Evolutionary conservation across 1,139 yeast genomes (phyloP).

Genomic region (Arxiozyma bovina): DNA sequence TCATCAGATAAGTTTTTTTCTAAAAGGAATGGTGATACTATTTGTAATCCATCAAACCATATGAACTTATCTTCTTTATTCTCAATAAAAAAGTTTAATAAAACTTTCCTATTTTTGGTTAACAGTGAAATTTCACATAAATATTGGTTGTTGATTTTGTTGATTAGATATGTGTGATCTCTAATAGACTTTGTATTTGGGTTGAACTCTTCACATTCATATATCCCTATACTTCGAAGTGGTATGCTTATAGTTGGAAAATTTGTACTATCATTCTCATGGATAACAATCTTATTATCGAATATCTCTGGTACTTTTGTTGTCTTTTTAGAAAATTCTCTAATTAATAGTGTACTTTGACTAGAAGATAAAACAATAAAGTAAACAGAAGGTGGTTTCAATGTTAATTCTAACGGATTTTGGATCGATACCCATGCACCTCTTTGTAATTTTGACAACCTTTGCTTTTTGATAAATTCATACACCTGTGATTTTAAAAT

Average conservation of each 20-base stretch:
- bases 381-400: constrained; percentile 36
- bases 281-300: constrained; percentile 33
- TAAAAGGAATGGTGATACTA: constrained; percentile 35
- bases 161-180: constrained; percentile 31
- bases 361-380: constrained; percentile 68
- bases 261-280: constrained; percentile 6
- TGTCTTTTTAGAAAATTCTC: constrained; percentile 46
- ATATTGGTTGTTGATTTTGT: constrained; percentile 45
- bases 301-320: constrained; percentile 51
- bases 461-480: constrained; percentile 72
- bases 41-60: constrained; percentile 74
- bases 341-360: constrained; percentile 51
- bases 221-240: constrained; percentile 19
- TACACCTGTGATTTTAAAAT: constrained; percentile 51
- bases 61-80: constrained; percentile 61
- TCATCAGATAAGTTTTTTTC: constrained; percentile 40
- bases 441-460: constrained; percentile 59
- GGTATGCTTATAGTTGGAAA: constrained; percentile 28
- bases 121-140: constrained; percentile 47
- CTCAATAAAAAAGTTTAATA: constrained; percentile 59
- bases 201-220: constrained; percentile 18
- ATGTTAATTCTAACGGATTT: constrained; percentile 43
- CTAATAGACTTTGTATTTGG: constrained; percentile 4
- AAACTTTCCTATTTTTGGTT: constrained; percentile 36
- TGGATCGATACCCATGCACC: constrained; percentile 83